Evolutionary conservation across 257 asterid genomes (phyloP), one percentile per base, ranked within the genome.

Genomic region (Nicotiana undulata): DNA sequence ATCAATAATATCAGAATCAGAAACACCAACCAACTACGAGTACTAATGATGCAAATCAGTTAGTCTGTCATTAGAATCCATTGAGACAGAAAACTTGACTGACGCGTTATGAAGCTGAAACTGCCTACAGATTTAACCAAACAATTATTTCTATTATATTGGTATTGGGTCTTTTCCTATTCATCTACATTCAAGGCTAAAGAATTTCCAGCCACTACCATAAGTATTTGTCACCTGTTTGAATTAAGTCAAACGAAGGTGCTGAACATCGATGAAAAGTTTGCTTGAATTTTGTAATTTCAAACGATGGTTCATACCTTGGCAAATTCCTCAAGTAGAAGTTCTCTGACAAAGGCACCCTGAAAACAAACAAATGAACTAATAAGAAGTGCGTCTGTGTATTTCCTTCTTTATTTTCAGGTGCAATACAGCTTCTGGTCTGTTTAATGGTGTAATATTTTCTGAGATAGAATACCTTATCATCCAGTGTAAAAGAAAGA

Each of bases 311-410:
- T 75, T 63, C 58, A 51, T 88, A 95, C 99, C 99, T 95, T 95
- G 0, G 97, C 92, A 22, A 93, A 75, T 84, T 95, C 98, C 10
- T 92, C 94, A 75, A 93, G 93, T 74, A 95, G 89, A 83, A 93
- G 86, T 83, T 93, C 97, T 80, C 97, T 89, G 82, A 93, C 88
- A 84, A 91, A 95, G 83, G 94, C 90, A 79, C 93, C 96, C 99
- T 95, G 97, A 86, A 82, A 58, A 84, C 29, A 51, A 55, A 76
- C 76, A 79, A 74, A 58, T 34, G 76, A 20, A 79, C 64, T 61
- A 32, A 16, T 29, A 49, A 79, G 56, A 80, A 18, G 82, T 63
- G 24, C 28, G 18, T 63, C 56, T 77, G 9, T 40, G 11, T 22
- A 32, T 67, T 13, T 46, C 63, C 72, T 59, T 80, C 53, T 81